Evolutionary conservation across 805 yeast genomes (phyloP).

Genomic region (Cyberlindnera sargentensis): DNA sequence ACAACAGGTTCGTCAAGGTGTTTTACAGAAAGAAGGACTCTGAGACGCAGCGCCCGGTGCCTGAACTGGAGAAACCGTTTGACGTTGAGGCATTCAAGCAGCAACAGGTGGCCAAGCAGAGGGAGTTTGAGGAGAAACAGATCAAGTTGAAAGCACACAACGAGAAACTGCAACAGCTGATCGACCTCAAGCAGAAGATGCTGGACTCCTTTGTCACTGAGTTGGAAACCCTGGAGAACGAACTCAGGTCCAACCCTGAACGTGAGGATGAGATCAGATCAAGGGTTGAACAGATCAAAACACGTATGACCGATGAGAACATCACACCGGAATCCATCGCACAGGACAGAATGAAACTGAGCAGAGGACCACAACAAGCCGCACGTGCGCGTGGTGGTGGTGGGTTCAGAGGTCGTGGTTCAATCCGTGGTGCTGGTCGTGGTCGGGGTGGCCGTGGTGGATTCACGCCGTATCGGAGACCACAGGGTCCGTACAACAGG

Average conservation of each 20-base stretch:
- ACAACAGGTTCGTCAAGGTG: constrained; percentile 42
- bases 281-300: constrained; percentile 12
- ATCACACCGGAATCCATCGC: constrained; percentile 19
- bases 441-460: constrained; percentile 10
- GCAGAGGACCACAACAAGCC: constrained; percentile 3
- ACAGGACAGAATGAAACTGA: constrained; percentile 15
- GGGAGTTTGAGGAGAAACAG: constrained; percentile 32
- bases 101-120: constrained; percentile 34
- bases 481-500: constrained; percentile 3
- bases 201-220: constrained; percentile 27
- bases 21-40: constrained; percentile 28
- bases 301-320: constrained; percentile 12
- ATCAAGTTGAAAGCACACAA: constrained; percentile 27
- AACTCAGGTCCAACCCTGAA: constrained; percentile 13
- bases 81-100: constrained; percentile 32
- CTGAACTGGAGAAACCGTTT: constrained; percentile 10
- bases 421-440: constrained; percentile 11
- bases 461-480: constrained; percentile 16
- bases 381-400: constrained; percentile 6
- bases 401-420: constrained; percentile 6
- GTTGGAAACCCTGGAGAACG: constrained; percentile 17
- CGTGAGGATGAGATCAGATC: constrained; percentile 8
- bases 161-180: constrained; percentile 25
- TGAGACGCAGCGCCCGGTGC: neutral
- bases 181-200: constrained; percentile 29